These are phyloP conservation scores for Cystobasidium tubakii DNA, from an alignment of 768 basidiomycete genomes.

Conservation along the genomic window DNA sequence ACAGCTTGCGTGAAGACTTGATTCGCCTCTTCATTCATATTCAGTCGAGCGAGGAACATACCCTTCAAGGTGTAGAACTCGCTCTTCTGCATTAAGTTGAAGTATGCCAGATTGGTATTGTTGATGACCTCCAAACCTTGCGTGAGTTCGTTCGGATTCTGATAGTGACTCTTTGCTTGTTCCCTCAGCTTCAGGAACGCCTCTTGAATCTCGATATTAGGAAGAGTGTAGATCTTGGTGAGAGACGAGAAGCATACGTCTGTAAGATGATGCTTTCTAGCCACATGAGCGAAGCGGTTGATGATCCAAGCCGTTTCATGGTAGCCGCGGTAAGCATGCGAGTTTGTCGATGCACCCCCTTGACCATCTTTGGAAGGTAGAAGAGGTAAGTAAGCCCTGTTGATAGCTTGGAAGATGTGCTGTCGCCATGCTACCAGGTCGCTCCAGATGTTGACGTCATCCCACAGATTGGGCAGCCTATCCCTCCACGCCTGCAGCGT, in stretches of 20 bases:
- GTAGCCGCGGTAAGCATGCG: constrained; percentile 87
- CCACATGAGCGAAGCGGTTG: constrained; percentile 97
- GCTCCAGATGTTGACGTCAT: constrained; percentile 98
- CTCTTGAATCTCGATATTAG: constrained; percentile 99
- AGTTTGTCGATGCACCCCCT: constrained; percentile 54
- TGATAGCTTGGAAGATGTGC: constrained; percentile 95
- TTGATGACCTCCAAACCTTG: constrained; percentile 98
- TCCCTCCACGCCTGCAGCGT: constrained; percentile 96
- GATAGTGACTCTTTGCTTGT: constrained; percentile 96
- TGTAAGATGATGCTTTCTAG: constrained; percentile 88
- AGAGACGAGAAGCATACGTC: constrained; percentile 92
- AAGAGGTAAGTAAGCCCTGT: constrained; percentile 88
- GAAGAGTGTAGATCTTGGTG: constrained; percentile 95
- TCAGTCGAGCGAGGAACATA: constrained; percentile 89
- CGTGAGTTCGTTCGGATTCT: constrained; percentile 84
- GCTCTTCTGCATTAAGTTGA: constrained; percentile 86
- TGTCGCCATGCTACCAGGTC: constrained; percentile 99
- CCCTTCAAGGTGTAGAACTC: constrained; percentile 98
- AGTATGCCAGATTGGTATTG: constrained; percentile 98
- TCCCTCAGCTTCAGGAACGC: constrained; percentile 98
- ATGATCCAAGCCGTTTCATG: constrained; percentile 99
- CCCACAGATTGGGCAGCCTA: constrained; percentile 85
- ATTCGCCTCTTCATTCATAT: constrained; percentile 75
- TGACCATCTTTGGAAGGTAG: constrained; percentile 53
- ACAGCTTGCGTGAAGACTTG: constrained; percentile 89